Conservation (phyloP, 108 stramenopile genomes). For the Cyclotella baltica region DNA sequence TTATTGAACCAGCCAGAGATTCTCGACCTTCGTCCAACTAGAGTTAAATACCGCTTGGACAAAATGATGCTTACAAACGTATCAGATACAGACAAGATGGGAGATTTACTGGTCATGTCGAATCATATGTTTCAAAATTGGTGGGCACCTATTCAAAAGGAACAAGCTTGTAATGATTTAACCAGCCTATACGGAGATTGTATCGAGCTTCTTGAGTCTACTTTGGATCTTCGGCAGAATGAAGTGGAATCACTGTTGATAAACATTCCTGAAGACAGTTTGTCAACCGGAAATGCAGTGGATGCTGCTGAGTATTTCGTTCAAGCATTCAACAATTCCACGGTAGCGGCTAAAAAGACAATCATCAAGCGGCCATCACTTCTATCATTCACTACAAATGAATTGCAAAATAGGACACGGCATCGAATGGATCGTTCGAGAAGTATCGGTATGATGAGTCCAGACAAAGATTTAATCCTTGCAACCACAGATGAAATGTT, state of each 20-base stretch:
- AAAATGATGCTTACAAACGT: conserved; percentile 12
- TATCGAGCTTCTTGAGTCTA: background rate
- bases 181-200: background rate
- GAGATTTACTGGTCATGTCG: background rate
- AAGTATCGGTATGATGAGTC: background rate
- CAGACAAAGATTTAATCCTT: background rate
- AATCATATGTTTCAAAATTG: conserved; percentile 20
- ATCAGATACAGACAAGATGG: background rate
- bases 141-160: background rate
- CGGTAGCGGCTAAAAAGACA: background rate
- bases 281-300: background rate
- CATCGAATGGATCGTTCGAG: background rate
- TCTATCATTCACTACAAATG: background rate
- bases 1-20: conserved; percentile 25
- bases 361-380: background rate
- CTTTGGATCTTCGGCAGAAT: conserved; percentile 3
- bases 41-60: conserved; percentile 30
- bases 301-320: background rate
- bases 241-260: conserved; percentile 1
- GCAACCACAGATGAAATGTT: conserved; percentile 14
- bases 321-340: background rate
- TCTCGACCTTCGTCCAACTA: conserved; percentile 15
- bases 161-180: background rate
- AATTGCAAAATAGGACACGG: background rate
- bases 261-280: background rate